These are phyloP conservation scores for Pleurotus salmoneostramineus DNA, from an alignment of 768 basidiomycete species.

Conservation along the genomic window DNA sequence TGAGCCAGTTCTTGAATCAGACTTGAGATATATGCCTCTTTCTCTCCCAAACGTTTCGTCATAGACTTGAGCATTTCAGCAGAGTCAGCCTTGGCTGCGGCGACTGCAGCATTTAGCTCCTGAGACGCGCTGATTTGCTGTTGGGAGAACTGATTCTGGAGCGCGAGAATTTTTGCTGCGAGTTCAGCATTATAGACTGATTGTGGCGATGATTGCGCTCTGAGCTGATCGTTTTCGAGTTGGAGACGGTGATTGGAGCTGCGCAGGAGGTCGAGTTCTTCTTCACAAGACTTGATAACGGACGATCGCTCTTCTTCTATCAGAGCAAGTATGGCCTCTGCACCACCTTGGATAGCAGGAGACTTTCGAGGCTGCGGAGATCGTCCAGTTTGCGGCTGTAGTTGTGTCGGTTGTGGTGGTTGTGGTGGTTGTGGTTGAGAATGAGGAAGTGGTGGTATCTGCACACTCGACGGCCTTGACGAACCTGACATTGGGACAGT, in stretches of 20 bases:
- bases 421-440: too few species aligned
- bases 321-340: conserved; percentile 15
- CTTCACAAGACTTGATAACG: neutral
- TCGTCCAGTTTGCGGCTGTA: too few species aligned
- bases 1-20: neutral
- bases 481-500: too few species aligned
- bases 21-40: neutral
- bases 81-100: neutral
- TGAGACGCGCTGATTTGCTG: neutral
- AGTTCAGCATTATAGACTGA: neutral
- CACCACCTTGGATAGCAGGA: conserved; percentile 14
- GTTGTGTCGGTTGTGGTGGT: too few species aligned
- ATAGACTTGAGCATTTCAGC: neutral
- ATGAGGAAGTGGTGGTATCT: too few species aligned
- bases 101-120: neutral
- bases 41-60: neutral
- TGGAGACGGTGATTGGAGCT: neutral
- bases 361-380: conserved; percentile 4
- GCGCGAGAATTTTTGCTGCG: neutral
- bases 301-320: conserved; percentile 16
- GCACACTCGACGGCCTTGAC: too few species aligned
- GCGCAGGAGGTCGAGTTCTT: neutral
- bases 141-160: neutral
- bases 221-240: neutral
- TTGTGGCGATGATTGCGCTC: neutral